Percentiles rank a stretch among this genome's conserved stretches.
These are phyloP conservation scores for Skeletonema marinoi DNA, from an alignment of 108 stramenopile species.

Conservation along the genomic window DNA sequence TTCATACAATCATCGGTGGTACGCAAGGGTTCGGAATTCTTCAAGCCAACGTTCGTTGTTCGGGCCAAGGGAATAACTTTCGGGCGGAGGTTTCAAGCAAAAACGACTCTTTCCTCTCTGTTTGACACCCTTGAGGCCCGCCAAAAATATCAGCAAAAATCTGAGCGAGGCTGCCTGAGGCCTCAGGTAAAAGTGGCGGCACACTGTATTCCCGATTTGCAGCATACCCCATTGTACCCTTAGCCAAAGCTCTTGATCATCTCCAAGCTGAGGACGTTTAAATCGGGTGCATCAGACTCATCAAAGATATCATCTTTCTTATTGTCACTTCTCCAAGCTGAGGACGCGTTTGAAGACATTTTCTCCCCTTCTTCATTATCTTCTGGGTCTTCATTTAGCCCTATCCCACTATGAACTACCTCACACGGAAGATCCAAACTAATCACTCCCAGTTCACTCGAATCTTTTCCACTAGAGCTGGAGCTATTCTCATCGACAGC, in stretches of 20 bases:
- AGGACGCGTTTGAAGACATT: background rate
- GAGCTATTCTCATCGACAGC: background rate
- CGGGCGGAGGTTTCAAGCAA: too few species aligned
- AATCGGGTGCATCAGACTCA: constrained; percentile 16
- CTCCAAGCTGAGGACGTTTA: constrained; percentile 9
- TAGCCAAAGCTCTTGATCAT: constrained; percentile 1
- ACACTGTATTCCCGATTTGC: too few species aligned
- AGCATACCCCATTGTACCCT: background rate
- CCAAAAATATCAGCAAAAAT: too few species aligned
- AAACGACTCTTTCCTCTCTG: too few species aligned
- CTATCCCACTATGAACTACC: constrained; percentile 32
- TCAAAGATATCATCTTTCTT: background rate
- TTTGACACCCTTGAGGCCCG: too few species aligned
- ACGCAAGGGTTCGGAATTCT: too few species aligned
- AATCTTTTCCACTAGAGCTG: background rate
- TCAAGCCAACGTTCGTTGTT: too few species aligned
- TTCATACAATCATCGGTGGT: too few species aligned
- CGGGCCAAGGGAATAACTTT: too few species aligned
- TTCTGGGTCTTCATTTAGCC: constrained; percentile 6
- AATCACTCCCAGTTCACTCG: constrained; percentile 22
- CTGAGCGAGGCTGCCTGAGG: too few species aligned
- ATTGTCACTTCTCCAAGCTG: background rate
- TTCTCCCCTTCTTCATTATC: constrained; percentile 4
- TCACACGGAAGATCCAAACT: constrained; percentile 42
- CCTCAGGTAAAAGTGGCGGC: too few species aligned